Evolutionary conservation across 768 basidiomycete species (phyloP).

Genomic region (Auriscalpium orientale): DNA sequence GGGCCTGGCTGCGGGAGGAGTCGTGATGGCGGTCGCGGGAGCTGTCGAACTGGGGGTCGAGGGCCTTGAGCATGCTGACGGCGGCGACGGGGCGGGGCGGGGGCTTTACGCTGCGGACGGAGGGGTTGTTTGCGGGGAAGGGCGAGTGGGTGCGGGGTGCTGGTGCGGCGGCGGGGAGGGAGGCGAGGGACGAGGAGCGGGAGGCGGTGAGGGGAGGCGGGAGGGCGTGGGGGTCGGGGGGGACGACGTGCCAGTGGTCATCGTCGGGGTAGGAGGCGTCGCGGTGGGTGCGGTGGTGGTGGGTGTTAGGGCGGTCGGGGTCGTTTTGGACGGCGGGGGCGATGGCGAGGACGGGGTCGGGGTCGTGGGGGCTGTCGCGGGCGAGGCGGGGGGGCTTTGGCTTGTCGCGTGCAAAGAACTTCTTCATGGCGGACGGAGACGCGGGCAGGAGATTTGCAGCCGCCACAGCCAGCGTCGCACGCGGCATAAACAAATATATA

Average conservation of each 20-base stretch:
- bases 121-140: background rate
- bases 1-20: slow-evolving; percentile 20
- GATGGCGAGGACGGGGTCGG: slow-evolving; percentile 14
- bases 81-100: slow-evolving; percentile 27
- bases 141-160: slow-evolving; percentile 8
- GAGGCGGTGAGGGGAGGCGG: slow-evolving; percentile 26
- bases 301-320: slow-evolving; percentile 8
- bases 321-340: background rate
- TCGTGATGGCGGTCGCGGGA: slow-evolving; percentile 4
- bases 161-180: slow-evolving; percentile 31
- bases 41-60: slow-evolving; percentile 45
- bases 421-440: slow-evolving; percentile 38
- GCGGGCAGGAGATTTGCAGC: no score
- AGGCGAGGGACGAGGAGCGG: slow-evolving; percentile 45
- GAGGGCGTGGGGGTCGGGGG: slow-evolving; percentile 18
- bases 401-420: slow-evolving; percentile 49
- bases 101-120: slow-evolving; percentile 9
- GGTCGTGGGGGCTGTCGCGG: slow-evolving; percentile 22
- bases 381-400: slow-evolving; percentile 28
- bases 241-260: slow-evolving; percentile 38
- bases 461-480: no score
- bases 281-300: slow-evolving; percentile 15
- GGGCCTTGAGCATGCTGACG: slow-evolving; percentile 49
- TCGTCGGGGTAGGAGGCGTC: slow-evolving; percentile 28
- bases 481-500: background rate